Conservation (phyloP, 2,329 filamentous ascomycete species). For the Calonectria naviculata region DNA sequence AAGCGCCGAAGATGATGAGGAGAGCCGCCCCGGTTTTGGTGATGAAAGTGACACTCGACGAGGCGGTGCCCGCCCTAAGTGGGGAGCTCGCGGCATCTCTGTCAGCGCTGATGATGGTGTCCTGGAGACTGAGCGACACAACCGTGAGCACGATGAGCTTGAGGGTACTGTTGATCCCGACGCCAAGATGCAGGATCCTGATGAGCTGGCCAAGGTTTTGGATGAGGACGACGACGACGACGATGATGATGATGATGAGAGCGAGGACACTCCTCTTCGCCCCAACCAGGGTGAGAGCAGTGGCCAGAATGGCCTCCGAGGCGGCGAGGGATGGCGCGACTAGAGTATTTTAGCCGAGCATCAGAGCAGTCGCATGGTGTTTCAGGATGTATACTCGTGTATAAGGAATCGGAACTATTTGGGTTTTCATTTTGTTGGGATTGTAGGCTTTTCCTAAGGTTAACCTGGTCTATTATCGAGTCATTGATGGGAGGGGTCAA, state of each 20-base stretch:
- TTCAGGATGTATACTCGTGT: constrained; percentile 11
- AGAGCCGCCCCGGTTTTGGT: constrained; percentile 63
- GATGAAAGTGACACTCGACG: constrained; percentile 42
- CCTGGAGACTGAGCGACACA: constrained; percentile 60
- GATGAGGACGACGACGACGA: constrained; percentile 62
- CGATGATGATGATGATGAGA: constrained; percentile 54
- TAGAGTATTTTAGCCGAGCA: constrained; percentile 28
- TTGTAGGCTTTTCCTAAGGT: constrained; percentile 9
- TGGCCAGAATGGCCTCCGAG: constrained; percentile 52
- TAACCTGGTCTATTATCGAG: not conserved
- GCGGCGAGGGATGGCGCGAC: constrained; percentile 60
- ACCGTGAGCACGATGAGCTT: constrained; percentile 58
- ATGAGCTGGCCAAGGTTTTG: constrained; percentile 70
- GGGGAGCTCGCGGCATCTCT: constrained; percentile 74
- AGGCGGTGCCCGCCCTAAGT: constrained; percentile 60
- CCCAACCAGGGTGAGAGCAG: constrained; percentile 39
- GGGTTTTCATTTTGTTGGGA: constrained; percentile 15
- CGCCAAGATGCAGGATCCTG: constrained; percentile 74
- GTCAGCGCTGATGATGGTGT: constrained; percentile 74
- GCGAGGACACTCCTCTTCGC: constrained; percentile 48
- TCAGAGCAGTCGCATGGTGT: constrained; percentile 3
- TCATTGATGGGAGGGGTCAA: constrained; percentile 9
- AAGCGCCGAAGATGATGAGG: constrained; percentile 70
- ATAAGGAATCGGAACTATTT: constrained; percentile 14
- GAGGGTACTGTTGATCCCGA: constrained; percentile 66